Evolutionary conservation across 129 eudicot species (phyloP), one percentile per base, ranked within the genome.

Genomic region (Logfia minima): DNA sequence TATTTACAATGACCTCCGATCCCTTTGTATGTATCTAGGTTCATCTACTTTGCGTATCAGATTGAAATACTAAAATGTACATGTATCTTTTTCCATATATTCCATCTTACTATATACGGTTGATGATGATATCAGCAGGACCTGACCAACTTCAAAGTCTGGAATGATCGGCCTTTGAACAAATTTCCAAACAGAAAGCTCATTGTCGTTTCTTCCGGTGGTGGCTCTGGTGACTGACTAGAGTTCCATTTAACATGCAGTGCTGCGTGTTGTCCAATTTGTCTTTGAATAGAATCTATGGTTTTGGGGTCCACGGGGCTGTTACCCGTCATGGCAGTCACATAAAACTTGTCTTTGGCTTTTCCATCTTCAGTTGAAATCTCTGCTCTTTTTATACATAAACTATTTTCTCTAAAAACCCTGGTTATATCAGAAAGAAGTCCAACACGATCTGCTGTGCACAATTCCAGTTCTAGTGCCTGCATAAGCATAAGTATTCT

Each of bases 341-440:
- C 98, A 53, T 87, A 87, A 73, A 93, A 93, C 3, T 83, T 93
- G 82, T 90, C 93, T 68, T 80, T 83, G 10, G 88, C 98, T 83
- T 81, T 87, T 67, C 97, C 98, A 29, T 84, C 80, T 79, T 86
- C 58, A 3, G 98, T 93, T 73, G 96, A 87, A 18, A 93, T 91
- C 82, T 90, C 96, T 17, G 98, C 98, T 80, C 98, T 79, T 89
- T 84, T 86, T 39, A 93, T 89, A 69, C 88, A 83, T 70, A 93
- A 75, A 69, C 97, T 84, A 66, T 93, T 88, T 75, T 93, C 98
- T 78, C 98, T 84, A 76, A 93, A 90, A 60, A 91, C 67, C 78
- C 98, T 86, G n/a, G 98, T 93, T 74, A 93, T 90, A 69, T 93
- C 98, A 4, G 98, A 90, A 41, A 93, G 83, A 68, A 93, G 96